Evolutionary conservation across 2,329 filamentous ascomycete genomes (phyloP).

Genomic region (Pseudogymnoascus sp.): DNA sequence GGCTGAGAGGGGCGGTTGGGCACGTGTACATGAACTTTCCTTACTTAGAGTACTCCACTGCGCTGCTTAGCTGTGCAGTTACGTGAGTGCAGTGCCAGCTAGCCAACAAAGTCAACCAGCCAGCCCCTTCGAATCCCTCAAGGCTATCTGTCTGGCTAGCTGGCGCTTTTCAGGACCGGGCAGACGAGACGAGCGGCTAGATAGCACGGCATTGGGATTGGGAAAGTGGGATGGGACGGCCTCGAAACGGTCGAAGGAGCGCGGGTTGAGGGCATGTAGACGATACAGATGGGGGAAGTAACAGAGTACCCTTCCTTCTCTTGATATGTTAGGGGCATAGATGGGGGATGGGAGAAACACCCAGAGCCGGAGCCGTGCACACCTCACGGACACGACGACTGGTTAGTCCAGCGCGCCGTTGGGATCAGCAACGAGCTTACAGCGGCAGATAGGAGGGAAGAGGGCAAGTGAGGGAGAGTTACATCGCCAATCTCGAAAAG

Average conservation of each 20-base stretch:
- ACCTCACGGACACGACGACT: background rate
- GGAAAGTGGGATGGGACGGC: background rate
- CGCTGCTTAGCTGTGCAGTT: too few species aligned
- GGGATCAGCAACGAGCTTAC: background rate
- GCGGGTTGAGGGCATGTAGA: background rate
- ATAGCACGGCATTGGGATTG: background rate
- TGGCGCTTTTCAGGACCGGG: background rate
- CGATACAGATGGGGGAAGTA: background rate
- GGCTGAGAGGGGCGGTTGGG: constrained; percentile 3
- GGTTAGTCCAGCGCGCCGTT: background rate
- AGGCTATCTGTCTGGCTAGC: background rate
- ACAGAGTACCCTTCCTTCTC: too few species aligned
- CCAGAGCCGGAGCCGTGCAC: background rate
- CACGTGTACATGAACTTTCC: constrained; percentile 5
- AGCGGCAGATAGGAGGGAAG: too few species aligned
- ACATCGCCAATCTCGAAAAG: too few species aligned
- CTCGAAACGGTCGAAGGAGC: background rate
- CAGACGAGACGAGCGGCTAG: background rate
- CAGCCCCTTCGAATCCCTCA: background rate
- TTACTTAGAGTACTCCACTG: too few species aligned
- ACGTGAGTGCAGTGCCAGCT: background rate
- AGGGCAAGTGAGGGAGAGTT: background rate
- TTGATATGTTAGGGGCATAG: too few species aligned
- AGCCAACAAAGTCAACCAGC: background rate
- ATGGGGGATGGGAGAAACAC: background rate